These are phyloP conservation scores for Russula sp. DNA, from an alignment of 768 basidiomycete genomes.

Conservation along the genomic window DNA sequence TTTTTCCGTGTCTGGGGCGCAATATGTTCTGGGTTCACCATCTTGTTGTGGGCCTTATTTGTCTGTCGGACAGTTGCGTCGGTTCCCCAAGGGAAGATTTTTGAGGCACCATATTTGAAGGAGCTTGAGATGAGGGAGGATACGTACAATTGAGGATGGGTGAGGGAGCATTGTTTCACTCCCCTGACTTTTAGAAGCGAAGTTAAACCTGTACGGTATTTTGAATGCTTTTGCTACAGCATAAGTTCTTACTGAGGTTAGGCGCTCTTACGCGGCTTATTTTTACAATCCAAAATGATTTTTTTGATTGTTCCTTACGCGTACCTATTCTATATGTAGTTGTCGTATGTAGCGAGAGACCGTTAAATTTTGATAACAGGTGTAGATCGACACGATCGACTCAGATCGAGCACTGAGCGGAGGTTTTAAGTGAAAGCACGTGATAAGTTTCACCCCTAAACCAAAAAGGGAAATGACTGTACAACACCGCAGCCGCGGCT, in stretches of 20 bases:
- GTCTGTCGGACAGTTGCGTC: constrained; percentile 43
- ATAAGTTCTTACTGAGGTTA: no score
- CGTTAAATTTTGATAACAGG: no score
- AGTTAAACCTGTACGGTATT: not conserved
- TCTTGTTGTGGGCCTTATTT: constrained; percentile 54
- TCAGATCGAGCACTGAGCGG: no score
- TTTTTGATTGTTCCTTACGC: no score
- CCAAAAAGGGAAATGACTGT: not conserved
- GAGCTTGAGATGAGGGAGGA: constrained; percentile 28
- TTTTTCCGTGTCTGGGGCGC: constrained; percentile 60
- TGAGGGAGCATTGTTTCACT: not conserved
- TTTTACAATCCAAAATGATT: no score
- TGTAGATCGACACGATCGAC: no score
- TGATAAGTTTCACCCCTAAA: not conserved
- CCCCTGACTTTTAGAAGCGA: not conserved
- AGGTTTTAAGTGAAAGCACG: not conserved
- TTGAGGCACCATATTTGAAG: constrained; percentile 44
- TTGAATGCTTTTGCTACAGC: no score
- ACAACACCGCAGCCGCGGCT: not conserved
- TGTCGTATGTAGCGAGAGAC: no score
- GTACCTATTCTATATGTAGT: no score
- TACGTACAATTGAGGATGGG: not conserved
- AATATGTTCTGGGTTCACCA: constrained; percentile 49
- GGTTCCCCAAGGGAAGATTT: constrained; percentile 41
- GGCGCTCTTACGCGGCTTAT: no score